Evolutionary conservation across 1,139 yeast genomes (phyloP).

Genomic region (Komagataea norvegica): DNA sequence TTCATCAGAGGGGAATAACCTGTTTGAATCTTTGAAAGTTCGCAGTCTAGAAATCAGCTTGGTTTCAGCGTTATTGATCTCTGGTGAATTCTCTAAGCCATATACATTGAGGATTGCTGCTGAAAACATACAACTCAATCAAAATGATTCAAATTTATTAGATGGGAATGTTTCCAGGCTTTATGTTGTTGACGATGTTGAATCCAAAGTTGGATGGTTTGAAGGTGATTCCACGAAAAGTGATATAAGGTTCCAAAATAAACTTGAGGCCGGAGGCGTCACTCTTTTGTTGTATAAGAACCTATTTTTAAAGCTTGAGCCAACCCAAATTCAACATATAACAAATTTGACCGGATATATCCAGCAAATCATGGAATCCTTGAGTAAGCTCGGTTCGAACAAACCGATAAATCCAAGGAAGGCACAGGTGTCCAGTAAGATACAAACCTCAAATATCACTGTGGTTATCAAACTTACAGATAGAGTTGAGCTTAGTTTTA

Average conservation of each 20-base stretch:
- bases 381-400: slow-evolving; percentile 10
- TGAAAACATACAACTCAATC: slow-evolving; percentile 37
- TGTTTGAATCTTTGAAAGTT: slow-evolving; percentile 11
- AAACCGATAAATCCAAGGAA: slow-evolving; percentile 4
- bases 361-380: slow-evolving; percentile 23
- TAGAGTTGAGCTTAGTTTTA: slow-evolving; percentile 4
- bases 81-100: slow-evolving; percentile 38
- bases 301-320: slow-evolving; percentile 34
- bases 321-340: slow-evolving; percentile 14
- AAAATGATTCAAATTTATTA: slow-evolving; percentile 37
- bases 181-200: slow-evolving; percentile 13
- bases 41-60: slow-evolving; percentile 36
- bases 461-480: slow-evolving; percentile 11
- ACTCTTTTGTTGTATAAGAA: slow-evolving; percentile 45
- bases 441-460: slow-evolving; percentile 22
- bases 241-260: slow-evolving; percentile 52
- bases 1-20: background rate
- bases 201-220: slow-evolving; percentile 27
- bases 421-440: slow-evolving; percentile 4
- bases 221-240: slow-evolving; percentile 31
- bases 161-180: slow-evolving; percentile 42
- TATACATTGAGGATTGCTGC: slow-evolving; percentile 32
- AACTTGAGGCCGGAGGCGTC: slow-evolving; percentile 33
- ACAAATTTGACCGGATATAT: slow-evolving; percentile 12
- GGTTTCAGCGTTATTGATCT: slow-evolving; percentile 39